phyloP scores from a whole-genome alignment of 805 yeast species.

The Monosporozyma unispora region DNA sequence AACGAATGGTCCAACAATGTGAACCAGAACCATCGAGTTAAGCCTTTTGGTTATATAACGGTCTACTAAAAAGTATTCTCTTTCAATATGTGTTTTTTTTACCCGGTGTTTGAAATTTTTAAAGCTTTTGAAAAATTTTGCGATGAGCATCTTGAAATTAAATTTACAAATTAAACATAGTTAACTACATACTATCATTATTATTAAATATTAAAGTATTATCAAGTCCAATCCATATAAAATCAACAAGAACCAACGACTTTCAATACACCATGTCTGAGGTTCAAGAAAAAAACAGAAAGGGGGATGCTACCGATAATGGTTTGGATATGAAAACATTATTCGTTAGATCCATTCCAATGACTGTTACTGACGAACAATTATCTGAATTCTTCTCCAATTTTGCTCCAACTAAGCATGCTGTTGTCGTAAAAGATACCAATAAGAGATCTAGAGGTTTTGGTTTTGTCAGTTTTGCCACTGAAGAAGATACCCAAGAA shows the following conservation, averaged over 20 bases:
- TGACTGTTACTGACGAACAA: slow-evolving; percentile 70
- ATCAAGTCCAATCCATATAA: background rate
- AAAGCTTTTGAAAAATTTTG: slow-evolving; percentile 1
- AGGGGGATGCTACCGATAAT: slow-evolving; percentile 12
- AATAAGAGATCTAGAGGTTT: slow-evolving; percentile 80
- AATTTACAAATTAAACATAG: background rate
- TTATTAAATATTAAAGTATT: background rate
- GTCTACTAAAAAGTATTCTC: background rate
- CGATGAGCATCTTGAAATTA: slow-evolving; percentile 3
- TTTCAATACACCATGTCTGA: slow-evolving; percentile 3
- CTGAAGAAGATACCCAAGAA: slow-evolving; percentile 71
- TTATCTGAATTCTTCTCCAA: slow-evolving; percentile 80
- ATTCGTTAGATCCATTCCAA: slow-evolving; percentile 81
- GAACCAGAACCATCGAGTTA: background rate
- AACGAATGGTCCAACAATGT: slow-evolving; percentile 44
- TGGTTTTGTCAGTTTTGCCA: slow-evolving; percentile 86
- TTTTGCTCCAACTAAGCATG: slow-evolving; percentile 91
- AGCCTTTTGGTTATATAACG: background rate
- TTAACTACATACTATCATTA: background rate
- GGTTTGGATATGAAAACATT: slow-evolving; percentile 45
- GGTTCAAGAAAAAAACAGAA: background rate
- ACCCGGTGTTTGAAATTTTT: slow-evolving; percentile 4
- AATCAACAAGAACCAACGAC: background rate
- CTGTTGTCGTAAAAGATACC: slow-evolving; percentile 76
- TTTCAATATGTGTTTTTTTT: background rate